These are phyloP conservation scores for Ganoderma sp. DNA, from an alignment of 1,284 basidiomycete species.

Conservation along the genomic window DNA sequence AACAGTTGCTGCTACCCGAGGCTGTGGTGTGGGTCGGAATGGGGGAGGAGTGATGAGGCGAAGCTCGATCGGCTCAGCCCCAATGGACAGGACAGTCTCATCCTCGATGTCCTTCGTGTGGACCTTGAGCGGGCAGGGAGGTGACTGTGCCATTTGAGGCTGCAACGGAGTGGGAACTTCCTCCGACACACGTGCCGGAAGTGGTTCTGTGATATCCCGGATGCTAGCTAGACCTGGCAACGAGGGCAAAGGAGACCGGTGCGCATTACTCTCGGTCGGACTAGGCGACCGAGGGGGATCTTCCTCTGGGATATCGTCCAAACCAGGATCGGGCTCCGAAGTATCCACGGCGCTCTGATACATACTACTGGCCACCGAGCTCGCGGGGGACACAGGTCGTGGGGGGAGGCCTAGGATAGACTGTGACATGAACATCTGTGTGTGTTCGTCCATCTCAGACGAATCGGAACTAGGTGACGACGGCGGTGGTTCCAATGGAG, in stretches of 20 bases:
- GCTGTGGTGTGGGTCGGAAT: slow-evolving; percentile 7
- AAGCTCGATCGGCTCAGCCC: slow-evolving; percentile 60
- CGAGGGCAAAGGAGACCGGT: slow-evolving; percentile 1
- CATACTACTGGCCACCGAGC: slow-evolving; percentile 50
- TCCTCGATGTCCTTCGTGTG: slow-evolving; percentile 39
- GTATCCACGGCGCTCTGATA: slow-evolving; percentile 76
- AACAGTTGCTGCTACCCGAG: neutral
- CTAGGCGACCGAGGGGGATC: slow-evolving; percentile 8
- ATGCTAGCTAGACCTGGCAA: neutral
- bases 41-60: slow-evolving; percentile 55
- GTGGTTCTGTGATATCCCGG: neutral
- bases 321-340: slow-evolving; percentile 27
- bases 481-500: slow-evolving; percentile 33
- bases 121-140: neutral
- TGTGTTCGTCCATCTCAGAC: slow-evolving; percentile 64
- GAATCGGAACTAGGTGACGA: slow-evolving; percentile 47
- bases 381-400: slow-evolving; percentile 51
- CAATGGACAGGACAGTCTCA: slow-evolving; percentile 61
- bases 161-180: neutral
- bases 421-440: slow-evolving; percentile 73
- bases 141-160: neutral
- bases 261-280: slow-evolving; percentile 5
- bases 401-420: slow-evolving; percentile 65
- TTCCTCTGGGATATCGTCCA: slow-evolving; percentile 26
- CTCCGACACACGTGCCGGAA: neutral